These are phyloP conservation scores for Cephaloascus fragrans DNA, from an alignment of 805 yeast species.

Conservation along the genomic window DNA sequence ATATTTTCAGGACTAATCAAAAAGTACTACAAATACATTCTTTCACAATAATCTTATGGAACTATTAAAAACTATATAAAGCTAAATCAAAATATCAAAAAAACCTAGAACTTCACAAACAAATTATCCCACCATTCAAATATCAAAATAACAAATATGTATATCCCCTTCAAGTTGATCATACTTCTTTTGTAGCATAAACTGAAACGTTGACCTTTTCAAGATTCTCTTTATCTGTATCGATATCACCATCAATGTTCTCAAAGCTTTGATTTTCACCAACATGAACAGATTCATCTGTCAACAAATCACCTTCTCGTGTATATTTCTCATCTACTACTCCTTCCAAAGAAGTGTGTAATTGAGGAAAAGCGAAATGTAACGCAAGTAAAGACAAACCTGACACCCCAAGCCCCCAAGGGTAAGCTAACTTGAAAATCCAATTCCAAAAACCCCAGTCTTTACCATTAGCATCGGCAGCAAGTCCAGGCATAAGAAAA, in stretches of 20 bases:
- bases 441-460: conserved; percentile 7
- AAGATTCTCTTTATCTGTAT: too few species aligned
- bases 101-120: too few species aligned
- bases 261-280: background rate
- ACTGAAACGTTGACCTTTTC: background rate
- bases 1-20: too few species aligned
- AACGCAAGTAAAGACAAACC: background rate
- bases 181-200: background rate
- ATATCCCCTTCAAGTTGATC: too few species aligned
- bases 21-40: too few species aligned
- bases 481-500: conserved; percentile 14
- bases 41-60: too few species aligned
- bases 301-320: conserved; percentile 3
- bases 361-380: conserved; percentile 7
- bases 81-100: too few species aligned
- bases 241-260: too few species aligned
- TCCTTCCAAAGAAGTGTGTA: conserved; percentile 4
- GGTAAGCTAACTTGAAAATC: conserved; percentile 9
- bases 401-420: conserved; percentile 8
- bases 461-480: conserved; percentile 5
- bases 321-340: conserved; percentile 9
- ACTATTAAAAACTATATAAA: too few species aligned
- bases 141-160: too few species aligned
- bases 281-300: background rate
- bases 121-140: too few species aligned